Evolutionary conservation across 1,284 basidiomycete species (phyloP).

Genomic region (Malassezia obtusa): DNA sequence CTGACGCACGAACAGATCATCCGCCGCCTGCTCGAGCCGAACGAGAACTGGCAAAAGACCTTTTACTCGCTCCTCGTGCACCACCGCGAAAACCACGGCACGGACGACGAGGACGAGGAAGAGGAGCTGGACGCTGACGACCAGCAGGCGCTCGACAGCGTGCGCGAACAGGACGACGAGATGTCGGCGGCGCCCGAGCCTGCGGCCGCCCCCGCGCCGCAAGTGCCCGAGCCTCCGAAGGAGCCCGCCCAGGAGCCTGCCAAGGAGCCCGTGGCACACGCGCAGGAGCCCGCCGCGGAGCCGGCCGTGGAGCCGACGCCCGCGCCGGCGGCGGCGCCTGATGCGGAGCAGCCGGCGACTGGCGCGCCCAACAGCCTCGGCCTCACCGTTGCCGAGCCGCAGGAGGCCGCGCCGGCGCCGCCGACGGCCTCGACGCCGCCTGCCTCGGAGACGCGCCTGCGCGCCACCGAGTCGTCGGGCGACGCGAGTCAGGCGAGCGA

Average conservation of each 20-base stretch:
- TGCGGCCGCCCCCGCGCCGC: not conserved
- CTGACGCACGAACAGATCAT: conserved; percentile 31
- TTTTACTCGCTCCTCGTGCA: conserved; percentile 44
- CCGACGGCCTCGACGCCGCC: conserved; percentile 5
- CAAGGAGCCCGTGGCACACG: not conserved
- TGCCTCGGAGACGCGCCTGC: not conserved
- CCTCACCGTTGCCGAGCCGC: conserved; percentile 4
- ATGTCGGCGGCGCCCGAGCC: not conserved
- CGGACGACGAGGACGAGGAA: conserved; percentile 42
- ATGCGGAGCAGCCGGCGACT: not conserved
- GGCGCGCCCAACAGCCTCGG: conserved; percentile 12
- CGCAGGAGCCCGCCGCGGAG: not conserved
- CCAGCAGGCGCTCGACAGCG: conserved; percentile 13
- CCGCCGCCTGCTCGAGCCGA: conserved; percentile 26
- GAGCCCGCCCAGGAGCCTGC: no score
- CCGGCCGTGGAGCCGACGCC: not conserved
- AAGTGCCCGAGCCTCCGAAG: not conserved
- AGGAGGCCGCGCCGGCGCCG: not conserved
- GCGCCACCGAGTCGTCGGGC: not conserved
- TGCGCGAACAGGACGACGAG: not conserved
- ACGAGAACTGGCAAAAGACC: conserved; percentile 45
- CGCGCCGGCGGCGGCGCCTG: not conserved
- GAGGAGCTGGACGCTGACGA: conserved; percentile 18
- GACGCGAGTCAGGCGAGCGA: not conserved
- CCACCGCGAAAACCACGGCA: conserved; percentile 42